These are phyloP conservation scores for Marasmius tenuissimus DNA, from an alignment of 1,284 basidiomycete species.

Conservation along the genomic window DNA sequence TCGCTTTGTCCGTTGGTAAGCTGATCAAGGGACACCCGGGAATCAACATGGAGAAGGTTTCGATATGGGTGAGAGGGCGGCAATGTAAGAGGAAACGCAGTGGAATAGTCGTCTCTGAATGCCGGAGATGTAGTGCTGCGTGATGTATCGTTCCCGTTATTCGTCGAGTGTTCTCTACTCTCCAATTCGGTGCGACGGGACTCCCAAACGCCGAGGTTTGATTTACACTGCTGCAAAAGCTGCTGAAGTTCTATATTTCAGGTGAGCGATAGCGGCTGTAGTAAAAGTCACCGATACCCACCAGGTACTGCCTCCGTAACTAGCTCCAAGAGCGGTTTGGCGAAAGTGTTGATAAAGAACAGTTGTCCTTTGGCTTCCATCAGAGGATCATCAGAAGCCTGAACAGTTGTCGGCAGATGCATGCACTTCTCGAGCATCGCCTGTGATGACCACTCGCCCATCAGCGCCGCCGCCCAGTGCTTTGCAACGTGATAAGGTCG, in stretches of 20 bases:
- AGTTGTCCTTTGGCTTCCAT: constrained; percentile 84
- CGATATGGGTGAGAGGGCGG: constrained; percentile 30
- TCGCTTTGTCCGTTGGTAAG: constrained; percentile 17
- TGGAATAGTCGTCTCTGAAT: constrained; percentile 45
- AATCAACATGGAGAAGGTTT: constrained; percentile 12
- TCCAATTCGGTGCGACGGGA: constrained; percentile 4
- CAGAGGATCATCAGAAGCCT: constrained; percentile 58
- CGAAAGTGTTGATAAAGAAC: constrained; percentile 86
- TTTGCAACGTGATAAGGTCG: constrained; percentile 89
- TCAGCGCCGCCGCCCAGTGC: constrained; percentile 87
- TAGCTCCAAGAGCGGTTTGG: constrained; percentile 79
- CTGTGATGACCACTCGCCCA: constrained; percentile 89
- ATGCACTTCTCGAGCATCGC: constrained; percentile 32
- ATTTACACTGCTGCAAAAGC: constrained; percentile 8
- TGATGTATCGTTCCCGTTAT: background rate
- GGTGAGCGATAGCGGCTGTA: constrained; percentile 48
- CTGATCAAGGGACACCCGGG: constrained; percentile 19
- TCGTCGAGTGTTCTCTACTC: background rate
- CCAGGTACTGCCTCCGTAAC: constrained; percentile 74
- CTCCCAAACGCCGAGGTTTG: constrained; percentile 8
- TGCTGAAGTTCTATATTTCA: constrained; percentile 5
- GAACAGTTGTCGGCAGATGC: background rate
- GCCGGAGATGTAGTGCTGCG: background rate
- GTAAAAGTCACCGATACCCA: constrained; percentile 31
- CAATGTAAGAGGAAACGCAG: constrained; percentile 62